Base-by-base conservation (phyloP, 805 yeast species). In the Hanseniaspora hatyaiensis region DNA sequence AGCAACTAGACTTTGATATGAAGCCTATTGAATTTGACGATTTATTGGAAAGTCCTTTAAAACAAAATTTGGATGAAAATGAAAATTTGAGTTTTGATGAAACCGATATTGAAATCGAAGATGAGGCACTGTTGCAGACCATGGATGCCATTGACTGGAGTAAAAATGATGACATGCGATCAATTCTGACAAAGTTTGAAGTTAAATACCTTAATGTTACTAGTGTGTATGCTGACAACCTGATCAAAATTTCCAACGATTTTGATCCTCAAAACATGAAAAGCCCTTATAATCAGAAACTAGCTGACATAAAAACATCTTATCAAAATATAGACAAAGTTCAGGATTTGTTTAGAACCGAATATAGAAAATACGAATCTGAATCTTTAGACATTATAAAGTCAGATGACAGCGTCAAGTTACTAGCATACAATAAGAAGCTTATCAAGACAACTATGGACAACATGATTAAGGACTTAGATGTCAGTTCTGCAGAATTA, bases 341-440 rank as follows among this genome's bases (percentile, higher is more conserved):
- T 13, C 61, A 81, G 47, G 71, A 77, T 2, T 65, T 73, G 28
- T 77, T 77, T 53, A 68, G 75, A 13, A 78, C 79, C 53, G 83
- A 80, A 52, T 62, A 80, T 41, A 70, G 78, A 12, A 72, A 78
- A 2, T 74, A 85, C 31, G 73, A 78, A 12, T 76, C 76, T 3
- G 89, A 82, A 51, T 76, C 88, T 43, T 72, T 74, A 39, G 74
- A 71, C 44, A 77, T 87, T 34, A 95, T 86, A 57, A 68, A 70
- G 30, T 82, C 80, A 58, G 78, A 88, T 2, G 77, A 81, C 55
- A 95, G 95, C 41, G 63, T 86, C 15, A 96, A 88, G 62, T 80
- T 88, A 6, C 80, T 79, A 54, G 76, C 89, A 4, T 78, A 84
- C 37, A 88, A 88, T 63, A 83, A 82, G 61, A 84, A 83, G 56